Base-by-base conservation (phyloP, 345 rosid genomes). In the Schrenkiella parvula region DNA sequence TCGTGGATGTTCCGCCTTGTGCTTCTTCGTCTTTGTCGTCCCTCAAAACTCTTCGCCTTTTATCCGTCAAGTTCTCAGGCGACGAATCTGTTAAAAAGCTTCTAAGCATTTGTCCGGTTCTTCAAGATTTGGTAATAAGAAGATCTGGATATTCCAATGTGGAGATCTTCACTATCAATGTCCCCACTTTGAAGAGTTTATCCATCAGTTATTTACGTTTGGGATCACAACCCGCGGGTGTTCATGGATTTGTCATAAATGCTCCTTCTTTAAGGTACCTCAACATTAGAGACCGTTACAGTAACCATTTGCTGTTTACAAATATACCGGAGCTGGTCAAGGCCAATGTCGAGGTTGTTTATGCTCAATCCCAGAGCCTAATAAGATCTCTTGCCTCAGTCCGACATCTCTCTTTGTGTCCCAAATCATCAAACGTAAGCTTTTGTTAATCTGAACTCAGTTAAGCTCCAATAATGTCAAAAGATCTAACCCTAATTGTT, bases 81-180 rank as follows among this genome's bases (percentile, higher is more conserved):
- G 63, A 67, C n/a, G 19, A 67, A 26, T 67, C 72, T 55, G 72
- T 55, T 15, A 12, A 42, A 9, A 55, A 4, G 43, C 43, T 68
- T 42, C 21, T 68, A 55, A 18, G 53, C 54, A 55, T 6, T 39
- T 68, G 72, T n/a, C 43, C 54, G 2, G 54, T 48, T 48, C 54
- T 48, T 22, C 8, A 22, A 48, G 54, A 48, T 25, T 22, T 48
- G 54, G 54, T 48, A 21, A 29, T 48, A 22, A 21, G 29, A 21
- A 6, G 53, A 48, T 48, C 53, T 34, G 1, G 32, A 6, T 13
- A 19, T 43, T 5, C 31, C 44, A 21, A 5, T 56, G 73, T 68
- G 7, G n/a, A 10, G 44, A 31, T 44, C 3, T 68, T 19, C 43
- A 68, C 12, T n/a, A 57, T 68, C 12, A 10, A 56, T 19, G 73